phyloP scores from a whole-genome alignment of 169 alveolate species.

The Plasmodium chabaudi region DNA sequence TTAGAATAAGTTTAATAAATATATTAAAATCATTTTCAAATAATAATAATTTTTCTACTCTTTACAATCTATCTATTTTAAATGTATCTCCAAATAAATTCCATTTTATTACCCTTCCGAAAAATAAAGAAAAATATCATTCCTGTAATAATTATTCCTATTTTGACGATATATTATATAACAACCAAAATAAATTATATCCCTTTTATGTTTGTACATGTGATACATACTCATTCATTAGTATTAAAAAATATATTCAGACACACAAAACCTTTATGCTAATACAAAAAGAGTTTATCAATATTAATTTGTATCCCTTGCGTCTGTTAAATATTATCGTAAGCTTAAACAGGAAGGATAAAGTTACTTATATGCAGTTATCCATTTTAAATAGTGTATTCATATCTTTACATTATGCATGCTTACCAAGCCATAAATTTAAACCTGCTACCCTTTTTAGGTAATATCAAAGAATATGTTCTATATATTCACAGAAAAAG shows the following conservation, averaged over 20 bases:
- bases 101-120: constrained; percentile 41
- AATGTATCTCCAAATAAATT: constrained; percentile 9
- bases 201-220: constrained; percentile 51
- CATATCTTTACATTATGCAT: background rate
- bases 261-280: constrained; percentile 8
- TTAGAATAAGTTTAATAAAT: constrained; percentile 2
- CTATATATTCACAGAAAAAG: constrained; percentile 42
- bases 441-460: background rate
- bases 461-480: constrained; percentile 49
- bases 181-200: background rate
- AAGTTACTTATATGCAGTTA: background rate
- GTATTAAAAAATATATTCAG: constrained; percentile 38
- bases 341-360: background rate
- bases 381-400: background rate
- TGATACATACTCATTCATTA: constrained; percentile 20
- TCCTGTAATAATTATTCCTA: constrained; percentile 1
- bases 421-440: too few species aligned
- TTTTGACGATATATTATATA: constrained; percentile 18
- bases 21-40: constrained; percentile 20
- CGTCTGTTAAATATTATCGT: constrained; percentile 30
- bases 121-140: constrained; percentile 14
- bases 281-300: constrained; percentile 10
- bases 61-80: constrained; percentile 28
- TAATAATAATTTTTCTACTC: constrained; percentile 11
- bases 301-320: constrained; percentile 32